Evolutionary conservation across 2,329 filamentous ascomycete genomes (phyloP).

Genomic region (Corinectria fuckeliana): DNA sequence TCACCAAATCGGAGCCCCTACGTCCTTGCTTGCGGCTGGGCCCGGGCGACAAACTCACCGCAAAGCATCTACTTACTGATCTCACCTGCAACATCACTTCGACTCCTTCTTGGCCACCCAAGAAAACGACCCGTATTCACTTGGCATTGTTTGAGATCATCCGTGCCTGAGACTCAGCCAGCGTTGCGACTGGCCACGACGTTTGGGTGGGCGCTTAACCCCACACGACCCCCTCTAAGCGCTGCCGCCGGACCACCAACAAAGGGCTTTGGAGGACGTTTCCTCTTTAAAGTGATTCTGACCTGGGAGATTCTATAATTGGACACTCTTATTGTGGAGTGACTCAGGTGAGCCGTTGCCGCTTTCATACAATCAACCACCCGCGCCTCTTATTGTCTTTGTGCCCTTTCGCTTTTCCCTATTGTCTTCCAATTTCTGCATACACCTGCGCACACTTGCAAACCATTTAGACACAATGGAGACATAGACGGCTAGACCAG

Average conservation of each 20-base stretch:
- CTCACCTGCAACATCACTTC: slow-evolving; percentile 14
- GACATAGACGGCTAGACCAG: slow-evolving; percentile 36
- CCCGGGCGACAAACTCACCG: slow-evolving; percentile 31
- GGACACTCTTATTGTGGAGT: slow-evolving; percentile 30
- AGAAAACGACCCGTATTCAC: slow-evolving; percentile 13
- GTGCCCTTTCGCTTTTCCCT: slow-evolving; percentile 23
- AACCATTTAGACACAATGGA: slow-evolving; percentile 31
- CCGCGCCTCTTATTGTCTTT: slow-evolving; percentile 36
- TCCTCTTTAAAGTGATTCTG: slow-evolving; percentile 23
- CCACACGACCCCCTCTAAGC: slow-evolving; percentile 31
- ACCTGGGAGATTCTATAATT: slow-evolving; percentile 28
- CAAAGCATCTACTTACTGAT: slow-evolving; percentile 21
- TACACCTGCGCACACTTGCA: slow-evolving; percentile 23
- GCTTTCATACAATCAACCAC: slow-evolving; percentile 27
- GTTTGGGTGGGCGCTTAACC: slow-evolving; percentile 35
- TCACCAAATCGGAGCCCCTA: slow-evolving; percentile 24
- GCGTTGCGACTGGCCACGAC: slow-evolving; percentile 32
- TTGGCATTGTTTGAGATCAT: slow-evolving; percentile 30
- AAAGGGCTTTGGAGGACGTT: slow-evolving; percentile 21
- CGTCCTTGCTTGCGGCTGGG: slow-evolving; percentile 34
- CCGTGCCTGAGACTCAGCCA: slow-evolving; percentile 18
- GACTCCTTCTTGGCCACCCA: slow-evolving; percentile 7
- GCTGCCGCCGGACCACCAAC: slow-evolving; percentile 31
- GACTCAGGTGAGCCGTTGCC: slow-evolving; percentile 27
- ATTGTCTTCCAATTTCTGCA: slow-evolving; percentile 26